These are phyloP conservation scores for Sclerotinia minor DNA, from an alignment of 2,329 filamentous ascomycete genomes.

Conservation along the genomic window DNA sequence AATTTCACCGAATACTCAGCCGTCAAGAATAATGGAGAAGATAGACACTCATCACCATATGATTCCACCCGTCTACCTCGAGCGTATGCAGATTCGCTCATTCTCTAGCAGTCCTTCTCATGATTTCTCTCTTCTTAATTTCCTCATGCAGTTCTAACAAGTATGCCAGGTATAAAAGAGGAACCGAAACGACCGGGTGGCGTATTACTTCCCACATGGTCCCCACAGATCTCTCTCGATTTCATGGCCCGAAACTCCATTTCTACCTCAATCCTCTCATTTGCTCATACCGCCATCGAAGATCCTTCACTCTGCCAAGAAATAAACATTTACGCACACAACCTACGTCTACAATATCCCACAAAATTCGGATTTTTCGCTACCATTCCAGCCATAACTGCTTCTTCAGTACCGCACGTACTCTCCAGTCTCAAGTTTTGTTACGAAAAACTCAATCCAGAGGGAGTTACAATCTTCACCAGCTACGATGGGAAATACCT, in stretches of 20 bases:
- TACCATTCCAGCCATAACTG: constrained; percentile 7
- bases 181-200: not conserved
- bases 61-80: constrained; percentile 8
- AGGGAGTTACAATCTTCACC: constrained; percentile 14
- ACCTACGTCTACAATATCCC: constrained; percentile 9
- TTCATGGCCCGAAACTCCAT: constrained; percentile 13
- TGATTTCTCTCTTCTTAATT: not conserved
- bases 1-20: not conserved
- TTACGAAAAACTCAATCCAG: not conserved
- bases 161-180: constrained; percentile 1
- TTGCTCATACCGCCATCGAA: not conserved
- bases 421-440: constrained; percentile 5
- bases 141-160: not conserved
- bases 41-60: constrained; percentile 22
- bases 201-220: not conserved
- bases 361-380: constrained; percentile 18
- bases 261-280: constrained; percentile 17
- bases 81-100: not conserved
- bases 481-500: constrained; percentile 19
- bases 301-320: not conserved
- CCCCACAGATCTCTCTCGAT: constrained; percentile 10
- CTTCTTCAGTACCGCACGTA: not conserved
- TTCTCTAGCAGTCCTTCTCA: fast-evolving
- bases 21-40: not conserved
- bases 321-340: constrained; percentile 11